A percentile compares a stretch with the other conserved stretches of the same genome.
These are phyloP conservation scores for Citrullus mucosospermus DNA, from an alignment of 306 rosid species.

Conservation along the genomic window DNA sequence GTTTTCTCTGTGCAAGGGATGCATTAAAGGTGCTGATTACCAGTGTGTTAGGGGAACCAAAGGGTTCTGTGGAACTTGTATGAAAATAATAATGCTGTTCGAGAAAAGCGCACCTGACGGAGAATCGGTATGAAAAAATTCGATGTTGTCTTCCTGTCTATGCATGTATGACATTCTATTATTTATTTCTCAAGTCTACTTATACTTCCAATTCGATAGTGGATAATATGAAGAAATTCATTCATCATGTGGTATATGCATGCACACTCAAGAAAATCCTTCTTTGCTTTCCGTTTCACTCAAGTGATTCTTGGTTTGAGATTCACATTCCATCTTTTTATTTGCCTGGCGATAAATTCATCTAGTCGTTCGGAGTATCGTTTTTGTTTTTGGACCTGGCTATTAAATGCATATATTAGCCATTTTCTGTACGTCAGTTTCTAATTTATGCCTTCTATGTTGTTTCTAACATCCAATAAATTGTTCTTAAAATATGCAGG, in stretches of 20 bases:
- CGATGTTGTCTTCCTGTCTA: neutral
- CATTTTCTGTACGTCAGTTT: neutral
- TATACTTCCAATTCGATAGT: neutral
- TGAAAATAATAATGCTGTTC: constrained; percentile 78
- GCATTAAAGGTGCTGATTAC: constrained; percentile 71
- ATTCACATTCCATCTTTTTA: neutral
- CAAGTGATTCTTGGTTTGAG: neutral
- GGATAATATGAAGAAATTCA: neutral
- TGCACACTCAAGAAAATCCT: neutral
- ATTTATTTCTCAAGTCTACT: constrained; percentile 7
- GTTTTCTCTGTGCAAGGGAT: constrained; percentile 79
- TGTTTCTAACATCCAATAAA: neutral
- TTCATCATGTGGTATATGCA: neutral
- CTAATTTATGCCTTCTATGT: neutral
- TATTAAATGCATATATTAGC: neutral
- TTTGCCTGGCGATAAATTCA: neutral
- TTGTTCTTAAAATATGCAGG: constrained; percentile 16
- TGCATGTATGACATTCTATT: neutral
- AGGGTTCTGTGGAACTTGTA: constrained; percentile 85
- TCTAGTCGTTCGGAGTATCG: neutral
- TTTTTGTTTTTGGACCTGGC: neutral
- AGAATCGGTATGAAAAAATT: constrained; percentile 52
- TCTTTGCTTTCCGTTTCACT: neutral
- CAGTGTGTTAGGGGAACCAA: constrained; percentile 66
- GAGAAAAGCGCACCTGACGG: constrained; percentile 51